Conservation (phyloP, 495 filamentous ascomycete species). For the Hypoxylon lienhwacheense region DNA sequence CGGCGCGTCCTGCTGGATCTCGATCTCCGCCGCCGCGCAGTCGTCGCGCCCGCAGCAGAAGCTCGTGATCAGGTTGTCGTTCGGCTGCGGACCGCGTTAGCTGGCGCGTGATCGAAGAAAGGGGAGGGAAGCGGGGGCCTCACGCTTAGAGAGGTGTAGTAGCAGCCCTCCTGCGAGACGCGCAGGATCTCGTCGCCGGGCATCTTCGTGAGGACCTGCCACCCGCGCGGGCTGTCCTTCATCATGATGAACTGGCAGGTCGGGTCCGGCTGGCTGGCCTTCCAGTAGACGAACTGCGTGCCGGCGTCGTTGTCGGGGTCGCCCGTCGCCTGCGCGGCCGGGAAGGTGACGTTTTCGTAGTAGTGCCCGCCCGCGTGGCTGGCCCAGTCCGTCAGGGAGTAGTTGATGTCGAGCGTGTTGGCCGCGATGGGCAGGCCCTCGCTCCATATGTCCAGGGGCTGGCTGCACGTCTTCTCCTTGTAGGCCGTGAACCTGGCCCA, state of each 20-base stretch:
- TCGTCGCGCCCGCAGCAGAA: constrained; percentile 28
- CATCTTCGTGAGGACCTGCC: constrained; percentile 20
- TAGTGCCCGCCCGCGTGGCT: constrained; percentile 9
- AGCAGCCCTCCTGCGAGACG: constrained; percentile 12
- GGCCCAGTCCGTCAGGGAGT: constrained; percentile 14
- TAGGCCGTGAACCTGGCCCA: constrained; percentile 7
- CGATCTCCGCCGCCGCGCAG: constrained; percentile 21
- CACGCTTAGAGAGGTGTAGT: constrained; percentile 18
- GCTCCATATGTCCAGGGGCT: constrained; percentile 13
- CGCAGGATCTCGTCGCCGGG: constrained; percentile 19
- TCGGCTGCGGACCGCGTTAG: constrained; percentile 4
- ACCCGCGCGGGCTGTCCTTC: constrained; percentile 11
- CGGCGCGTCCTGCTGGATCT: not conserved
- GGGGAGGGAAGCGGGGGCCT: no score
- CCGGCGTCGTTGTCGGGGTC: constrained; percentile 5
- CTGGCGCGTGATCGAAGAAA: no score
- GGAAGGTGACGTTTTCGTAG: constrained; percentile 30
- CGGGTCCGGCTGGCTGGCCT: constrained; percentile 19
- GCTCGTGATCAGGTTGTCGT: constrained; percentile 25
- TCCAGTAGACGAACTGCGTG: constrained; percentile 22
- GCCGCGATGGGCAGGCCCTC: constrained; percentile 10
- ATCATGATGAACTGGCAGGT: constrained; percentile 24
- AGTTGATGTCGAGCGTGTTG: constrained; percentile 10
- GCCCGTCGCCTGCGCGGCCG: constrained; percentile 8
- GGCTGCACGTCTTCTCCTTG: constrained; percentile 13